phyloP scores from a whole-genome alignment of 371 early-diverging fungal species.

The Basidiobolus meristosporus region DNA sequence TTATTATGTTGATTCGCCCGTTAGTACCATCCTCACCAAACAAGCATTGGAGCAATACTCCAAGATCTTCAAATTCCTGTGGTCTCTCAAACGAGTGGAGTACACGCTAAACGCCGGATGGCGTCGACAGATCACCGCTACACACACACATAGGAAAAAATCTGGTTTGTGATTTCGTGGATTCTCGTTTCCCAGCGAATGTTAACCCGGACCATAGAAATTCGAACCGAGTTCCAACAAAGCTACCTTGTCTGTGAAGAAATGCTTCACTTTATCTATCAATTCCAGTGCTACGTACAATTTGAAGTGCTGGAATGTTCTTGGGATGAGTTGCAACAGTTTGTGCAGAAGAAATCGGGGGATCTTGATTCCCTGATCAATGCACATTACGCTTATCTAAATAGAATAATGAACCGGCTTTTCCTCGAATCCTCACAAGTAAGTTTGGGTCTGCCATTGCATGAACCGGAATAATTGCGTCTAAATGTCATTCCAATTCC shows the following conservation, averaged over 20 bases:
- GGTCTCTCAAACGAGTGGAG: slow-evolving; percentile 79
- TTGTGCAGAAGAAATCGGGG: slow-evolving; percentile 29
- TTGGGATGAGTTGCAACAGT: slow-evolving; percentile 58
- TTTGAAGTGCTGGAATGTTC: slow-evolving; percentile 83
- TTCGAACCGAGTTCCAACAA: slow-evolving; percentile 27
- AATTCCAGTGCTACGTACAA: slow-evolving; percentile 72
- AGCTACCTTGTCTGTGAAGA: slow-evolving; percentile 47
- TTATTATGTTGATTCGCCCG: slow-evolving; percentile 67
- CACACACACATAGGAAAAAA: slow-evolving; percentile 15
- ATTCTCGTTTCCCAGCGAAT: not conserved
- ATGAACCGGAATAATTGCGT: not conserved
- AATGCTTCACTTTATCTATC: slow-evolving; percentile 87
- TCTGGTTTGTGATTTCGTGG: not conserved
- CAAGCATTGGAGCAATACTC: slow-evolving; percentile 61
- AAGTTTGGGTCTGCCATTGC: not conserved
- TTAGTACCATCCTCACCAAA: slow-evolving; percentile 63
- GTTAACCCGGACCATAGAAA: slow-evolving; percentile 7
- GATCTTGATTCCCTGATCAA: slow-evolving; percentile 54
- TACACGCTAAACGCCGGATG: slow-evolving; percentile 51
- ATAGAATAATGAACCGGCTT: slow-evolving; percentile 29
- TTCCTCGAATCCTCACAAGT: slow-evolving; percentile 3
- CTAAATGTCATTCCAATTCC: not conserved
- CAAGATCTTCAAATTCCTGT: slow-evolving; percentile 69
- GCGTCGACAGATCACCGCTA: slow-evolving; percentile 54
- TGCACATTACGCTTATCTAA: slow-evolving; percentile 43